Conservation (phyloP, 2,329 filamentous ascomycete genomes). For the Neurospora sp. region DNA sequence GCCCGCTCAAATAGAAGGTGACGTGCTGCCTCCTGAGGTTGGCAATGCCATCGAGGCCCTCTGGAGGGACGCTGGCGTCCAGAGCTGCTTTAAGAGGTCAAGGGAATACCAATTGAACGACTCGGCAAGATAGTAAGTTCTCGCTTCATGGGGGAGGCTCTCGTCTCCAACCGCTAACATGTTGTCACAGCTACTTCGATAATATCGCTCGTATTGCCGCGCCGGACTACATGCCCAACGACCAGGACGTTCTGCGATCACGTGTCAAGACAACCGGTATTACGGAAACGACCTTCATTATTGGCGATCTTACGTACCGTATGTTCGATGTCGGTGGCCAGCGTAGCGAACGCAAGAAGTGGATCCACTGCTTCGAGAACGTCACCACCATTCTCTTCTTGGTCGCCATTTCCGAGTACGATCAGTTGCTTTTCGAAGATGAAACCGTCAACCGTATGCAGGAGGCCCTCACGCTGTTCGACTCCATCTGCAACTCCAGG, state of each 20-base stretch:
- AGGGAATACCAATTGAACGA: conserved; percentile 95
- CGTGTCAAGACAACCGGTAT: conserved; percentile 98
- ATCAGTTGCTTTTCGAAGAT: conserved; percentile 90
- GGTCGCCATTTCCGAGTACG: conserved; percentile 94
- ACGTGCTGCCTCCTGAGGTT: conserved; percentile 87
- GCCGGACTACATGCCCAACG: conserved; percentile 87
- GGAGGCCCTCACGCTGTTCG: conserved; percentile 76
- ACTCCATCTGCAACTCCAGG: conserved; percentile 78
- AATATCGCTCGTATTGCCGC: conserved; percentile 84
- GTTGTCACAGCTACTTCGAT: conserved; percentile 73
- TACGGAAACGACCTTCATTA: conserved; percentile 92
- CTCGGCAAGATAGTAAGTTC: conserved; percentile 82
- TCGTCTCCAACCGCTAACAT: conserved; percentile 22
- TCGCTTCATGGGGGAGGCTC: neutral
- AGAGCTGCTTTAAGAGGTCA: conserved; percentile 91
- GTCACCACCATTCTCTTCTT: conserved; percentile 95
- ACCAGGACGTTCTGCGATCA: conserved; percentile 88
- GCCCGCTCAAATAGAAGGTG: conserved; percentile 90
- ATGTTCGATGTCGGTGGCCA: conserved; percentile 98
- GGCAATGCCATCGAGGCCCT: conserved; percentile 85
- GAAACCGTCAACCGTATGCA: conserved; percentile 95
- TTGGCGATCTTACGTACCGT: conserved; percentile 85
- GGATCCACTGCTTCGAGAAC: conserved; percentile 98
- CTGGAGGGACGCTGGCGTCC: conserved; percentile 87
- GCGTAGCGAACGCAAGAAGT: conserved; percentile 95